Evolutionary conservation across 495 filamentous ascomycete genomes (phyloP).

Genomic region (Darksidea phi): DNA sequence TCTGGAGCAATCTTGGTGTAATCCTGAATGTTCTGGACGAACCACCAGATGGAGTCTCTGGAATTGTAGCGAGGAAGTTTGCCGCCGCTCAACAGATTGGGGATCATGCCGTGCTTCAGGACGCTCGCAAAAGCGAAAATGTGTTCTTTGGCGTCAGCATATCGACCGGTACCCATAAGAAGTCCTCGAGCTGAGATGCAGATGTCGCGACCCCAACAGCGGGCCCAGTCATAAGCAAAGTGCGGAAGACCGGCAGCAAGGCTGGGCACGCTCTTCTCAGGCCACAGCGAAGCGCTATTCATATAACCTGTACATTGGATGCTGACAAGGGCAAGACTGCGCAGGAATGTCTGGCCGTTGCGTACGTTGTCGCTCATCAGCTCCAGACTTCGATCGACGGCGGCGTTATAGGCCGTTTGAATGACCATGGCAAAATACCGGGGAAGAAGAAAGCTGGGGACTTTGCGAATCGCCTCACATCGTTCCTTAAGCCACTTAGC

Average conservation of each 20-base stretch:
- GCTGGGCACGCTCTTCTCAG: conserved; percentile 75
- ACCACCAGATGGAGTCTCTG: conserved; percentile 96
- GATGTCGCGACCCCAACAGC: conserved; percentile 96
- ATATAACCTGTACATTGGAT: conserved; percentile 84
- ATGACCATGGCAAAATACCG: conserved; percentile 90
- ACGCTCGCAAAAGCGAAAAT: conserved; percentile 95
- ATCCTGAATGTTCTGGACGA: conserved; percentile 91
- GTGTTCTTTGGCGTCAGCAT: conserved; percentile 84
- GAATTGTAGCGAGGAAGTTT: conserved; percentile 94
- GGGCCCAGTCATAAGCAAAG: conserved; percentile 89
- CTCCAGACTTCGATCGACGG: conserved; percentile 71
- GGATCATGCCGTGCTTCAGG: conserved; percentile 98
- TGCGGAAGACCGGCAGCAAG: conserved; percentile 94
- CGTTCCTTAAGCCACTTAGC: conserved; percentile 77
- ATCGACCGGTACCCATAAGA: conserved; percentile 83
- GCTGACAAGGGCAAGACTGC: conserved; percentile 84
- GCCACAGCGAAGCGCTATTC: conserved; percentile 86
- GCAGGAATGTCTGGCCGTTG: conserved; percentile 78
- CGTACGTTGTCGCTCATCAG: conserved; percentile 75
- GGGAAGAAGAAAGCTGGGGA: conserved; percentile 87
- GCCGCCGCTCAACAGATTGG: conserved; percentile 85
- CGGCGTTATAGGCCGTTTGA: conserved; percentile 80
- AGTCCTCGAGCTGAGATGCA: conserved; percentile 94
- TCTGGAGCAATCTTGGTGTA: conserved; percentile 81
- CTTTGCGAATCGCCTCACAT: conserved; percentile 75